Evolutionary conservation across 169 alveolate species (phyloP).

Genomic region (Plasmodium cynomolgi): DNA sequence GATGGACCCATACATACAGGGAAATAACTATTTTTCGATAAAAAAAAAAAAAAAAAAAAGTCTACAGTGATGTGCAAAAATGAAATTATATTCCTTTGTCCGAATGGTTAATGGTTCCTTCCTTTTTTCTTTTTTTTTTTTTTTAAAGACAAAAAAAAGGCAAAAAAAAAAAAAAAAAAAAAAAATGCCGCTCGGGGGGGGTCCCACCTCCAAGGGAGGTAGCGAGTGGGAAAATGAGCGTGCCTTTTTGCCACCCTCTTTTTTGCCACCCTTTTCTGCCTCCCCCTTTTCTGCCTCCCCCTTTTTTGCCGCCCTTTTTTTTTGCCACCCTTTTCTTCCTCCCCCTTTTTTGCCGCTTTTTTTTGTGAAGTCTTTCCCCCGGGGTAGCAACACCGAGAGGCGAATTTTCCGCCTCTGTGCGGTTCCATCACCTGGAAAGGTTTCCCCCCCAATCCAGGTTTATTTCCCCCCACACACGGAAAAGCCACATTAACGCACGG

Average conservation of each 20-base stretch:
- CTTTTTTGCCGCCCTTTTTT: no score
- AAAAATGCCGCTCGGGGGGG: neutral
- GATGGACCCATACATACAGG: neutral
- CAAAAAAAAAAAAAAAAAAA: conserved; percentile 8
- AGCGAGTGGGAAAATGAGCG: neutral
- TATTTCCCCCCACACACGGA: neutral
- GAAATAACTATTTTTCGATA: neutral
- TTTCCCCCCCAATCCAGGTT: neutral
- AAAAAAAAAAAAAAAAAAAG: neutral
- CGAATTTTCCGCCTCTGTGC: neutral
- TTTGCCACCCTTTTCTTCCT: neutral
- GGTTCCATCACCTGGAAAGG: neutral
- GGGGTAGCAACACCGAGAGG: neutral
- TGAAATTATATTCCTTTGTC: neutral
- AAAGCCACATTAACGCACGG: neutral
- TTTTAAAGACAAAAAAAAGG: neutral
- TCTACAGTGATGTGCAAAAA: neutral
- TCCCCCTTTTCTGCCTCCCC: neutral
- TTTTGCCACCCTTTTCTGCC: neutral
- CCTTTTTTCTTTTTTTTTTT: neutral
- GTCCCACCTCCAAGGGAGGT: neutral
- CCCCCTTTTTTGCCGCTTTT: neutral
- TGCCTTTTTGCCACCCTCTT: neutral
- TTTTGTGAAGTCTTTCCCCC: neutral
- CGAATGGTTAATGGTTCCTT: neutral